Base-by-base conservation (phyloP, 2,329 filamentous ascomycete genomes). In the Berkeleyomyces basicola region DNA sequence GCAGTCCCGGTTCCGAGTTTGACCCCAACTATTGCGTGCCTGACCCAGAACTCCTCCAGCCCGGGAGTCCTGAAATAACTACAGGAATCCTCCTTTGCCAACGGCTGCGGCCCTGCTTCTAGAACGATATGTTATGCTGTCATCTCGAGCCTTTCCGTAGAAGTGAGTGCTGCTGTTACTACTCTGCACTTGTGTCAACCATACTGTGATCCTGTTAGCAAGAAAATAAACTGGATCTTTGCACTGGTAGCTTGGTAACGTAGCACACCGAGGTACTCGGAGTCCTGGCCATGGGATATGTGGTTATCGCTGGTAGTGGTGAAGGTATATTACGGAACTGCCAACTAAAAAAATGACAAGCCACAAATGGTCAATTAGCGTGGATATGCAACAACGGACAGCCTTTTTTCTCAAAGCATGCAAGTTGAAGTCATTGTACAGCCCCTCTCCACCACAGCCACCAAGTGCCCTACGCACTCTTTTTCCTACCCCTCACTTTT, bases 391-490 rank as follows among this genome's bases (percentile, higher is more conserved):
- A 31, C 6, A 55, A 37, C 33, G 14, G 33, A 16, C 2, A 55
- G 37, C 36, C 33, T n/a, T 55, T 14, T 55, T 55, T 10, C 7
- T n/a, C 31, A 14, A 39, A 39, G 37, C 37, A 55, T 55, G 51
- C 51, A 55, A 14, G 37, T 36, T 55, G 51, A 55, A 55, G 51
- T 55, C 51, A 55, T 55, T 36, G 51, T 55, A 55, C 51, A 55
- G 51, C 51, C 51, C 51, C 51, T 55, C 51, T 55, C 51, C 51
- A 55, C 51, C 51, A 31, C 33, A 55, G 51, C 51, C 51, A 55
- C 51, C 33, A 55, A 55, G 51, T 55, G 51, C 51, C 51, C 51
- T 55, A 55, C 33, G 7, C 51, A n/a, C 16, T 23, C 10, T 5
- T 31, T 36, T 55, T 11, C 11, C 51, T 36, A 31, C 31, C 16